Evolutionary conservation across 306 rosid genomes (phyloP).

Genomic region (Nissolia schottii): DNA sequence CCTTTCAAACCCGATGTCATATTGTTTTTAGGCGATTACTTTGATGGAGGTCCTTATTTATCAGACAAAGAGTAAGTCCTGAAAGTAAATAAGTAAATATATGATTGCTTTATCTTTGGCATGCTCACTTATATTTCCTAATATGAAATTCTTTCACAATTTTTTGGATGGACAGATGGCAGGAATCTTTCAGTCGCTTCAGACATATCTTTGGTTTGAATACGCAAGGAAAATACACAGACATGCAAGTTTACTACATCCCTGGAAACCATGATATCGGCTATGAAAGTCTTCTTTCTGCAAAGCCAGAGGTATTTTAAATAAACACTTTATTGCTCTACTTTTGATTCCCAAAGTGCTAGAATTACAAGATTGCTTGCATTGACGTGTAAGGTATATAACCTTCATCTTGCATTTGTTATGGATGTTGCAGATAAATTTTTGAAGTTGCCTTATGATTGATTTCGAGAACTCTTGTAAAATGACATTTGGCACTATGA

Average conservation of each 20-base stretch:
- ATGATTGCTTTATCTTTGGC: constrained; percentile 7
- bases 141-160: constrained; percentile 21
- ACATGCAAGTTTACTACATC: constrained; percentile 47
- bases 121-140: constrained; percentile 9
- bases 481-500: neutral
- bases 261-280: constrained; percentile 92
- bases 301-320: constrained; percentile 49
- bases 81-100: neutral
- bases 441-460: neutral
- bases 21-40: constrained; percentile 78
- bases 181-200: constrained; percentile 65
- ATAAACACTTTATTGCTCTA: neutral
- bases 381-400: neutral
- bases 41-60: constrained; percentile 76
- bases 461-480: neutral
- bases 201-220: constrained; percentile 61
- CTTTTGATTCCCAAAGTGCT: constrained; percentile 10
- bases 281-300: constrained; percentile 49
- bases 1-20: constrained; percentile 69
- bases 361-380: neutral
- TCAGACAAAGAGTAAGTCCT: constrained; percentile 69
- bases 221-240: constrained; percentile 38
- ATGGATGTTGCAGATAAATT: neutral
- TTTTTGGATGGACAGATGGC: constrained; percentile 57
- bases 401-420: neutral